These are phyloP conservation scores for Rhizophora apiculata DNA, from an alignment of 345 rosid species.

Conservation along the genomic window DNA sequence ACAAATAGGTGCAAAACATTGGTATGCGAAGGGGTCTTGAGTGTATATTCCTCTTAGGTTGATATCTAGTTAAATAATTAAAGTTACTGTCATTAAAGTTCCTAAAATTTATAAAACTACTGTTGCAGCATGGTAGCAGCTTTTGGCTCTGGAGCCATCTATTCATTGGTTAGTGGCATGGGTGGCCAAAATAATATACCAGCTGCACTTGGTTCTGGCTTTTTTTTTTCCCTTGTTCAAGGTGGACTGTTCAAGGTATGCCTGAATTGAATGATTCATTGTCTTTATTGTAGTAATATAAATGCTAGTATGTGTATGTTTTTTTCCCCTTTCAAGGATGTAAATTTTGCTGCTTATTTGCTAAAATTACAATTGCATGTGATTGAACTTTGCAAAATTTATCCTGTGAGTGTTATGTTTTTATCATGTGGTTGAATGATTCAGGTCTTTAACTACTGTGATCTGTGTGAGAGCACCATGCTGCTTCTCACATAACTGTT, in stretches of 20 bases:
- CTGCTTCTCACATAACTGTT: neutral
- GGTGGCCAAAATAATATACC: conserved; percentile 69
- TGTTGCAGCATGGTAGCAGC: conserved; percentile 86
- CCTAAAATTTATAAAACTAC: conserved; percentile 1
- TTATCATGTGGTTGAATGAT: too few species aligned
- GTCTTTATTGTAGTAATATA: neutral
- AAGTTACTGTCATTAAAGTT: neutral
- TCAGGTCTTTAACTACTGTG: neutral
- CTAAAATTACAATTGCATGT: too few species aligned
- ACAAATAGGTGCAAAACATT: too few species aligned
- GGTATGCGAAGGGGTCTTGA: neutral
- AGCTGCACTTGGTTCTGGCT: conserved; percentile 73
- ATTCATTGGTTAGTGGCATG: conserved; percentile 74
- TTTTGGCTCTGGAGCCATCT: conserved; percentile 88
- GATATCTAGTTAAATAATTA: neutral
- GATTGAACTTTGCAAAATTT: too few species aligned
- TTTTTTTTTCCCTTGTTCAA: conserved; percentile 76
- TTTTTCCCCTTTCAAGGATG: neutral
- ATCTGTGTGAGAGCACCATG: neutral
- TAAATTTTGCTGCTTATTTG: too few species aligned
- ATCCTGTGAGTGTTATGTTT: too few species aligned
- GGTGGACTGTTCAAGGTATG: conserved; percentile 80
- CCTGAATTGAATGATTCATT: neutral
- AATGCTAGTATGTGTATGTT: neutral
- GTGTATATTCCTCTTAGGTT: neutral